Conservation (phyloP, 306 rosid genomes). For the Hippophae rhamnoides region DNA sequence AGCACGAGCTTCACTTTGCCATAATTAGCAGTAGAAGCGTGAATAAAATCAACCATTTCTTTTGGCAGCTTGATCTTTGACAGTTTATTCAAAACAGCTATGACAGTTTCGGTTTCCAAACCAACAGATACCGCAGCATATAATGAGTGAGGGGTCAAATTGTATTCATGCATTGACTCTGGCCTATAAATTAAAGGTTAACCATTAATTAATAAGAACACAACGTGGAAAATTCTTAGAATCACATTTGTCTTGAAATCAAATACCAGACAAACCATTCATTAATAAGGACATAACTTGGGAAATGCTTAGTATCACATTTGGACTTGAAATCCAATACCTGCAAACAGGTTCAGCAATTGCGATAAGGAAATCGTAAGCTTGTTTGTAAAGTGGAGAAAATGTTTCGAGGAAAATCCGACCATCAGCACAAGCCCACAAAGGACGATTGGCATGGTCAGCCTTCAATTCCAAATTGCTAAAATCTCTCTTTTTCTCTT, state of each 20-base stretch:
- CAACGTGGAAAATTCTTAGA: neutral
- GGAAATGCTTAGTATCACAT: neutral
- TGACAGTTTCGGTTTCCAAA: slow-evolving; percentile 73
- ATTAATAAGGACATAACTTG: neutral
- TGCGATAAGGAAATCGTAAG: slow-evolving; percentile 91
- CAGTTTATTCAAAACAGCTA: slow-evolving; percentile 67
- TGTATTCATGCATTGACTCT: slow-evolving; percentile 92
- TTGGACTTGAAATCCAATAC: slow-evolving; percentile 21
- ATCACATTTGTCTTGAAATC: neutral
- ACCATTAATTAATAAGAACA: slow-evolving; percentile 4
- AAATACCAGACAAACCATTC: slow-evolving; percentile 86
- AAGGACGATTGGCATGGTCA: slow-evolving; percentile 74
- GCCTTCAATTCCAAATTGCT: slow-evolving; percentile 78
- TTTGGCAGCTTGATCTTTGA: slow-evolving; percentile 94
- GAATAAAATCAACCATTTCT: slow-evolving; percentile 79
- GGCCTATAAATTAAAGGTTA: slow-evolving; percentile 47
- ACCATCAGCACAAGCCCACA: slow-evolving; percentile 94
- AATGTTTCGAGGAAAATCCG: slow-evolving; percentile 91
- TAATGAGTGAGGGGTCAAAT: slow-evolving; percentile 84
- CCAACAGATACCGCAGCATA: slow-evolving; percentile 98
- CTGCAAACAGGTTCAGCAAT: slow-evolving; percentile 95
- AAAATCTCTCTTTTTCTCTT: slow-evolving; percentile 61
- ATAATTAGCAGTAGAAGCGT: slow-evolving; percentile 80
- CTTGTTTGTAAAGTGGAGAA: slow-evolving; percentile 86
- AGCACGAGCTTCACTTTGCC: slow-evolving; percentile 97